Evolutionary conservation across 1,284 basidiomycete genomes (phyloP), one percentile per base, ranked within the genome.

Genomic region (Trametes polyzona): DNA sequence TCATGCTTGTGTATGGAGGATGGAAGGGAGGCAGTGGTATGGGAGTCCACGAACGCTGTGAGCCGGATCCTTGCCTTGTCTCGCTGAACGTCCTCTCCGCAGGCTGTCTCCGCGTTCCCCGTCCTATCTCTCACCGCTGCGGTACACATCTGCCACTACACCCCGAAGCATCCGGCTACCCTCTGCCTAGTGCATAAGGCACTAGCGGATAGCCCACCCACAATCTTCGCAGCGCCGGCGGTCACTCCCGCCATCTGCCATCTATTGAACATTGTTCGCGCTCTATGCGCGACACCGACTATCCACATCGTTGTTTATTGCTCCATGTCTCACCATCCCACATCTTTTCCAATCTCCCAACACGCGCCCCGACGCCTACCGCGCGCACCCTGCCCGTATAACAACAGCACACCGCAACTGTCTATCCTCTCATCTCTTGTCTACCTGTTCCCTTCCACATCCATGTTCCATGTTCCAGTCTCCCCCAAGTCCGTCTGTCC

Each of bases 241-340:
- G n/a, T 21, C 42, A 36, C 32, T 16, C 32, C 24, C 17, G 44
- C 29, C 37, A 14, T 39, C 19, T 19, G 10, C 9, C 33, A n/a
- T 32, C 37, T 14, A 23, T 27, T 14, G 33, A 36, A 33, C 42
- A 12, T 17, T 55, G 33, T 37, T 11, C 40, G 43, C 43, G 39
- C 32, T 24, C 7, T 21, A n/a, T n/a, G 17, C 29, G 43, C 35
- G 40, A 33, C 29, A 33, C 39, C 33, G 10, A 16, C 36, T 21
- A 27, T 16, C 47, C 9, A n/a, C 14, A 14, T n/a, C 16, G 16
- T 14, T 42, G 19, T 42, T 43, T 53, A 51, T 54, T 53, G 54
- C 53, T 57, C 39, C 36, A 51, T 51, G 50, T 47, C 42, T 47
- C 35, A 14, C 39, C 39, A 23, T 49, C 58, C 33, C 44, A 27